A percentile compares a stretch with the other conserved stretches of the same genome.
Conservation (phyloP, 306 rosid species). For the Prunus mongolica region DNA sequence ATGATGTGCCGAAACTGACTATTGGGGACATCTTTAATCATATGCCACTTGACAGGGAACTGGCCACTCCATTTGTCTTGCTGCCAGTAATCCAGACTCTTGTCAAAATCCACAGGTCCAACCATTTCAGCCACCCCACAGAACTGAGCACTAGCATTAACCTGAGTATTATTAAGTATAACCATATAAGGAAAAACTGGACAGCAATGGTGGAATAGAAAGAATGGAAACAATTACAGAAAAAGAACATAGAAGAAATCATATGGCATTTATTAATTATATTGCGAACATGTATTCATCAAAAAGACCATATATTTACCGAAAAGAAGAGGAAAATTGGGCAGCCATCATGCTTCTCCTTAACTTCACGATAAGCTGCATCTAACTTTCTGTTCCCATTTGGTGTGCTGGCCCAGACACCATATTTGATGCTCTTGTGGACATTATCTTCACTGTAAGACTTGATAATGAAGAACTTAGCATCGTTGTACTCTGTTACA, state of each 20-base stretch:
- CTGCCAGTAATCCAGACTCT: conserved; percentile 85
- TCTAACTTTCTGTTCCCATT: conserved; percentile 83
- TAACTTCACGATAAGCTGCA: conserved; percentile 69
- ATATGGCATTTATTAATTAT: not conserved
- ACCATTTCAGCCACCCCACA: conserved; percentile 94
- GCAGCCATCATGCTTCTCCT: conserved; percentile 66
- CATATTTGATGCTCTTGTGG: conserved; percentile 87
- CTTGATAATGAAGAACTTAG: conserved; percentile 75
- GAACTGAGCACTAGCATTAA: conserved; percentile 92
- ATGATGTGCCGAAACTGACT: conserved; percentile 86
- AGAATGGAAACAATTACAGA: not conserved
- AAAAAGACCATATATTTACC: conserved; percentile 38
- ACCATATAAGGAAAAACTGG: conserved; percentile 7
- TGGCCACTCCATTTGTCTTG: conserved; percentile 95
- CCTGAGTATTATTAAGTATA: conserved; percentile 38
- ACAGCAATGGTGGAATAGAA: not conserved
- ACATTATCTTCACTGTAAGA: conserved; percentile 90
- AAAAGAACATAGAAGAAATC: not conserved
- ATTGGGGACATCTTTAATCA: conserved; percentile 78
- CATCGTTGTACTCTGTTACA: conserved; percentile 62
- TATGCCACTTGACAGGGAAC: conserved; percentile 85
- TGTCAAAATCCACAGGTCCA: conserved; percentile 88
- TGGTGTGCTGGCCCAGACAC: conserved; percentile 93
- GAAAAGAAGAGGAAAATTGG: conserved; percentile 71
- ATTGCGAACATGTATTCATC: not conserved